These are phyloP conservation scores for Arachnomyces sp. DNA, from an alignment of 2,329 filamentous ascomycete genomes.

Conservation along the genomic window DNA sequence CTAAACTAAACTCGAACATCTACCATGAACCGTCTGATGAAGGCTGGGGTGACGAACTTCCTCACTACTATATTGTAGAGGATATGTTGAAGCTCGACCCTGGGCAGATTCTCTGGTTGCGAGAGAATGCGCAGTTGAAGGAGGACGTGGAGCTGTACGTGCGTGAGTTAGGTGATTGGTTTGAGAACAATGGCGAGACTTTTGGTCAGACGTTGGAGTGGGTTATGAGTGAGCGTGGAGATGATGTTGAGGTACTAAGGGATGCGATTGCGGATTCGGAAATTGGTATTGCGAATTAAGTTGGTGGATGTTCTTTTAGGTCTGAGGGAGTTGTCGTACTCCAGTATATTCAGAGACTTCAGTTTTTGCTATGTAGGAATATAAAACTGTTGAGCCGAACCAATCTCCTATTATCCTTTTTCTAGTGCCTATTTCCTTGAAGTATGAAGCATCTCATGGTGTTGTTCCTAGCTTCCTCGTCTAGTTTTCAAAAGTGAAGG, in stretches of 20 bases:
- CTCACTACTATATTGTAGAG: constrained; percentile 57
- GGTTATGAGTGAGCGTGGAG: constrained; percentile 50
- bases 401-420: too few relatives aligned
- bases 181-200: constrained; percentile 57
- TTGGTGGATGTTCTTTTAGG: too few relatives aligned
- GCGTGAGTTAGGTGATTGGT: constrained; percentile 49
- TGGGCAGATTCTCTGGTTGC: constrained; percentile 51
- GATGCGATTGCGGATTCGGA: constrained; percentile 23
- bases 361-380: too few relatives aligned
- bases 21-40: constrained; percentile 48
- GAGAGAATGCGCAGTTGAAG: constrained; percentile 49
- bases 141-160: constrained; percentile 51
- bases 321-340: too few relatives aligned
- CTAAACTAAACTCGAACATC: constrained; percentile 41
- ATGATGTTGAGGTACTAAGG: constrained; percentile 39
- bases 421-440: too few relatives aligned
- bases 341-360: too few relatives aligned
- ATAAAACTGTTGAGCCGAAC: too few relatives aligned
- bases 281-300: constrained; percentile 22
- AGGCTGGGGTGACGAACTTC: constrained; percentile 58
- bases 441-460: too few relatives aligned
- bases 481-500: too few relatives aligned
- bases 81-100: constrained; percentile 59
- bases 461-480: too few relatives aligned
- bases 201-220: constrained; percentile 52